Conservation (phyloP, 345 rosid genomes). For the Gossypium stocksii region DNA sequence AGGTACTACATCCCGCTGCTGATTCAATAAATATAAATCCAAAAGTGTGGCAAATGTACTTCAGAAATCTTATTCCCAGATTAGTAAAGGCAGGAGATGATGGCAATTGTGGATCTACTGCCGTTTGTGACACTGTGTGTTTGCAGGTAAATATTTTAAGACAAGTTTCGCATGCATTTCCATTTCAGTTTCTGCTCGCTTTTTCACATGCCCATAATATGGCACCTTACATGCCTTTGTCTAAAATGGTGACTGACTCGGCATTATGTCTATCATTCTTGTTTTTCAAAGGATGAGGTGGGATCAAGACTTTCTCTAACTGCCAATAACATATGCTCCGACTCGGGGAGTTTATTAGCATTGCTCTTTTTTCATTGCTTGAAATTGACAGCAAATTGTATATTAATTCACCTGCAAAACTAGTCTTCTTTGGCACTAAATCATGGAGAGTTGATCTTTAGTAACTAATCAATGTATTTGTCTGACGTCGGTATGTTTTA, state of each 20-base stretch:
- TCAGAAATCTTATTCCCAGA: conserved; percentile 71
- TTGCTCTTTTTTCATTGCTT: no score
- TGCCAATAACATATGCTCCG: no score
- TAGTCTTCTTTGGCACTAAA: no score
- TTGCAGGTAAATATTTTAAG: conserved; percentile 51
- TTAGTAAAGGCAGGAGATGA: conserved; percentile 77
- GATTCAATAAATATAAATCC: conserved; percentile 72
- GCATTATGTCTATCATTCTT: no score
- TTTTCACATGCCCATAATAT: background rate
- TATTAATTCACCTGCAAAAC: no score
- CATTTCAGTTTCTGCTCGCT: background rate
- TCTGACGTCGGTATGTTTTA: no score
- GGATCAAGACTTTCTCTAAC: no score
- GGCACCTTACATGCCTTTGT: background rate
- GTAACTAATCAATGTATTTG: no score
- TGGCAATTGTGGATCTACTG: conserved; percentile 89
- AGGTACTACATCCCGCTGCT: conserved; percentile 76
- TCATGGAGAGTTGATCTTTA: no score
- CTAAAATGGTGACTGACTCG: background rate
- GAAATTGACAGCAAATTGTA: no score
- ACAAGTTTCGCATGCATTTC: background rate
- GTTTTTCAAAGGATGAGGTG: no score
- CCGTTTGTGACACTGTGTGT: conserved; percentile 86
- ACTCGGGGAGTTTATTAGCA: no score
- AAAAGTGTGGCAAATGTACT: conserved; percentile 81